phyloP scores from a whole-genome alignment of 2,329 filamentous ascomycete species.

The Sarocladium brachiariae region DNA sequence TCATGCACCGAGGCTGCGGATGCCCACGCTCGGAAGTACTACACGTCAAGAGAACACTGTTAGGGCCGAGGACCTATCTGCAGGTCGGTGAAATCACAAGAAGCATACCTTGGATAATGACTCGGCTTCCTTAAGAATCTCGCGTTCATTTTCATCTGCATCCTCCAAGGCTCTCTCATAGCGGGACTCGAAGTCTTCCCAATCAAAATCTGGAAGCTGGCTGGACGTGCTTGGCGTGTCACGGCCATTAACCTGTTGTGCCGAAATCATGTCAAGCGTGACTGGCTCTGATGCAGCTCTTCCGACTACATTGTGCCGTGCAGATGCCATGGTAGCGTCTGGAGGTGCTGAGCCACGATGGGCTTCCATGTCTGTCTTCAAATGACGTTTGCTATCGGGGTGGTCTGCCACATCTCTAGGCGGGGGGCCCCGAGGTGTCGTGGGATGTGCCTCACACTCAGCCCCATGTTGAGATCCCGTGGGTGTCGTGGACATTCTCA shows the following conservation, averaged over 20 bases:
- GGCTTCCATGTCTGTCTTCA: not conserved
- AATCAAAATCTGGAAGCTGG: constrained; percentile 57
- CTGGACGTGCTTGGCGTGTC: constrained; percentile 43
- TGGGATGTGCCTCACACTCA: not conserved
- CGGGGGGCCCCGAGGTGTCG: not conserved
- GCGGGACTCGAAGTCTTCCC: constrained; percentile 65
- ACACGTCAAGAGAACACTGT: not conserved
- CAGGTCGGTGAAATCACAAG: not conserved
- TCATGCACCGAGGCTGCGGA: constrained; percentile 65
- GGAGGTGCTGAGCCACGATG: constrained; percentile 1
- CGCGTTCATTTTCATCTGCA: constrained; percentile 56
- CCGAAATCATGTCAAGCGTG: not conserved
- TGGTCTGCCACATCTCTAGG: not conserved
- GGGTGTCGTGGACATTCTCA: constrained; percentile 3
- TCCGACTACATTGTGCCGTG: not conserved
- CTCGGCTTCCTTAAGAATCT: constrained; percentile 61
- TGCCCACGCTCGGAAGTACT: constrained; percentile 81
- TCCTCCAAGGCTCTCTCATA: constrained; percentile 61
- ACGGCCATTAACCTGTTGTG: constrained; percentile 6
- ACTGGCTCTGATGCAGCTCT: constrained; percentile 1
- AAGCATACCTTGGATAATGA: constrained; percentile 55
- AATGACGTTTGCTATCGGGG: not conserved
- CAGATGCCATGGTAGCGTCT: not conserved
- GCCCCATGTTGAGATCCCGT: constrained; percentile 4
- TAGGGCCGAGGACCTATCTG: not conserved